Evolutionary conservation across 257 asterid species (phyloP), one percentile per base, ranked within the genome.

Genomic region (Solanum bukasovii): DNA sequence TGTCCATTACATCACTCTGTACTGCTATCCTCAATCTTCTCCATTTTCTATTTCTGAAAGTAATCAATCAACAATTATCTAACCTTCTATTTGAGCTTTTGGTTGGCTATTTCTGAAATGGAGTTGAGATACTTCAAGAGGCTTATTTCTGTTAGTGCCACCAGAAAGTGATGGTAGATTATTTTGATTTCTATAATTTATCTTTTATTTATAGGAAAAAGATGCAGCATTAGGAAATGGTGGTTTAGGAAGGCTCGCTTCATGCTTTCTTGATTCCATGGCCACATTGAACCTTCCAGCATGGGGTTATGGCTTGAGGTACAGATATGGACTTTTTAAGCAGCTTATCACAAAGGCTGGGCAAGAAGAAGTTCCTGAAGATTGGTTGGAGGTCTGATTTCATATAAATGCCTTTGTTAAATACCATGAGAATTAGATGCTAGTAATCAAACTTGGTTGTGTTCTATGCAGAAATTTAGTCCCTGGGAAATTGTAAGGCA

Each of bases 141-240:
- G 68, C 42, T 46, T 81, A 29, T 46, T 81, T 81, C 29, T 46
- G 42, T 81, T 81, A 49, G 42, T 81, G 67, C 85, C 85, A 81
- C 42, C 20, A 37, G 65, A 46, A 46, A 81, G 68, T 81, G 68
- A 46, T 46, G 42, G 9, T n/a, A 81, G 40, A 81, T 46, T 78
- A 78, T 78, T 81, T 81, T 37, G 42, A 27, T 81, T 46, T n/a
- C 68, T 81, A 18, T 44, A 81, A 81, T 46, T 81, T 81, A 46
- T 46, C 29, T 90, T 87, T 87, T 87, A 84, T 71, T 90, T 73
- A 83, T 84, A 97, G 99, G 99, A 97, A 93, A 96, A 93, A 94
- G 99, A 97, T 93, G 98, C 99, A 87, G 99, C 99, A 79, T 98
- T 96, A 89, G 99, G 99, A 87, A 97, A 97, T 93, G 99, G 99